Evolutionary conservation across 1,284 basidiomycete genomes (phyloP).

Genomic region (Papiliotrema terrestris): DNA sequence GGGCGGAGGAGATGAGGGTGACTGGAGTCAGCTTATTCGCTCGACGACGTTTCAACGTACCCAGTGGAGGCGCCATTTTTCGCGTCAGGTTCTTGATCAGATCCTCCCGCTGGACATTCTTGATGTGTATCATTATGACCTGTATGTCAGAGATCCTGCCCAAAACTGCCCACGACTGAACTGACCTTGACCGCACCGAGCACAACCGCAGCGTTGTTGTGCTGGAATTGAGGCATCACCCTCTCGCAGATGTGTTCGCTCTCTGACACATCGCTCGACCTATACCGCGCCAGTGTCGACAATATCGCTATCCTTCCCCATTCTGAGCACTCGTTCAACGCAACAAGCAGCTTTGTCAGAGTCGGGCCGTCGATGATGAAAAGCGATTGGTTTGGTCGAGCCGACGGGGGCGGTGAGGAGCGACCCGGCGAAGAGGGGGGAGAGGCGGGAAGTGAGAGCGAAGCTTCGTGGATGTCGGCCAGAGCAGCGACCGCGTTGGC

Average conservation of each 20-base stretch:
- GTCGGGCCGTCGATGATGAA: conserved; percentile 79
- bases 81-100: conserved; percentile 80
- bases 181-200: conserved; percentile 86
- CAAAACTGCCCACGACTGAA: not conserved
- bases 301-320: conserved; percentile 96
- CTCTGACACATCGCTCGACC: conserved; percentile 81
- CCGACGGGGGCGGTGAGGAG: conserved; percentile 56
- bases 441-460: conserved; percentile 35
- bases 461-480: conserved; percentile 79
- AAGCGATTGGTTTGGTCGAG: conserved; percentile 53
- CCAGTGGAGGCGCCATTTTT: conserved; percentile 96
- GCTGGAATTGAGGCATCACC: conserved; percentile 97
- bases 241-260: conserved; percentile 98
- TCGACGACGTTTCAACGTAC: conserved; percentile 31
- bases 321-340: conserved; percentile 96
- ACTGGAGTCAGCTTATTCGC: conserved; percentile 50
- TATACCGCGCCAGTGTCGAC: conserved; percentile 79
- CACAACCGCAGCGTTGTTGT: conserved; percentile 91
- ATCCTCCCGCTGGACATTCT: conserved; percentile 75
- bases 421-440: conserved; percentile 26
- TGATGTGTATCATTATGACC: conserved; percentile 97
- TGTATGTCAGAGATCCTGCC: conserved; percentile 45
- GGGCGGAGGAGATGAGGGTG: conserved; percentile 88
- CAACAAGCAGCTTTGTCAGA: conserved; percentile 86
- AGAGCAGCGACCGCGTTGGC: conserved; percentile 96